phyloP scores from a whole-genome alignment of 2,329 filamentous ascomycete species.

The Fusarium compactum region DNA sequence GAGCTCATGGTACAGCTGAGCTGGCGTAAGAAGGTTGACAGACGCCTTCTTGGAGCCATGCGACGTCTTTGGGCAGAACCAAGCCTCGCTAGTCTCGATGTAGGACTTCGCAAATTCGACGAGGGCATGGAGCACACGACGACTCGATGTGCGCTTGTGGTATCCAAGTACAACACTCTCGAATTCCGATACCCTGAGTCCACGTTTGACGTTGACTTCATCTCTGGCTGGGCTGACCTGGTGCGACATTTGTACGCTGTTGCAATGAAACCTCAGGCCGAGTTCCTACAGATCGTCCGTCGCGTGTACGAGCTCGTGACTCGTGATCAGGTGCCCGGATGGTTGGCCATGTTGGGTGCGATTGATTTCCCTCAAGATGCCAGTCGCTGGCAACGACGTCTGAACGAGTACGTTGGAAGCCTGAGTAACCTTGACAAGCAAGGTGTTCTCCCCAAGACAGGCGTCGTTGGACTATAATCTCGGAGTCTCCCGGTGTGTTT shows the following conservation, averaged over 20 bases:
- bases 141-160: conserved; percentile 42
- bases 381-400: conserved; percentile 27
- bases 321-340: conserved; percentile 29
- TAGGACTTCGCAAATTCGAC: conserved; percentile 40
- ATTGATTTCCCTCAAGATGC: conserved; percentile 30
- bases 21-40: conserved; percentile 25
- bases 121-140: conserved; percentile 42
- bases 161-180: conserved; percentile 42
- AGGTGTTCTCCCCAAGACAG: conserved; percentile 25
- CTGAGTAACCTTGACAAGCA: conserved; percentile 42
- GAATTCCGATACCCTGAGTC: conserved; percentile 49
- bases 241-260: conserved; percentile 42
- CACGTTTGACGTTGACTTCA: conserved; percentile 43
- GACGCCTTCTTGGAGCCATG: conserved; percentile 21
- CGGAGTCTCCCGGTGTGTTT: background rate
- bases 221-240: conserved; percentile 44
- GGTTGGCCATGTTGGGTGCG: conserved; percentile 36
- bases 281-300: conserved; percentile 36
- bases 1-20: conserved; percentile 10
- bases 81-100: conserved; percentile 17
- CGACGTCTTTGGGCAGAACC: conserved; percentile 35
- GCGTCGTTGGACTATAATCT: background rate
- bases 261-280: conserved; percentile 24
- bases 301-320: conserved; percentile 44
- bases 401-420: conserved; percentile 26